phyloP scores from a whole-genome alignment of 1,284 basidiomycete species.

The Fomitiporia mediterranea region DNA sequence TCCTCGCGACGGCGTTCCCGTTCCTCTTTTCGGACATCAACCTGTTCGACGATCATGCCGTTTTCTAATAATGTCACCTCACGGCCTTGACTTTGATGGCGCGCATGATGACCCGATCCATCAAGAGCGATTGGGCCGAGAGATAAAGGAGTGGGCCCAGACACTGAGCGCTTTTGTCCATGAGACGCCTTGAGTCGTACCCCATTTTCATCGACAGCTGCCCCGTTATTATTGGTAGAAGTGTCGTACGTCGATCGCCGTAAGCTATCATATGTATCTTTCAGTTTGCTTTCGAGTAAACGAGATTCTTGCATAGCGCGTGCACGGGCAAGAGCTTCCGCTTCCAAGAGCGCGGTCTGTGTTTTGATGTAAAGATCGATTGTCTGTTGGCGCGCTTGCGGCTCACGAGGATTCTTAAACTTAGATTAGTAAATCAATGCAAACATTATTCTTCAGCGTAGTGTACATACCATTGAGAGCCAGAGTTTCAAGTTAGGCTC shows the following conservation, averaged over 20 bases:
- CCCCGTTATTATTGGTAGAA: conserved; percentile 37
- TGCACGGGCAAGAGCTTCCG: conserved; percentile 68
- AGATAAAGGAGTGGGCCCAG: conserved; percentile 35
- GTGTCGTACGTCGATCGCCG: conserved; percentile 72
- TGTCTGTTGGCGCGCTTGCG: conserved; percentile 69
- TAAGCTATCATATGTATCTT: conserved; percentile 72
- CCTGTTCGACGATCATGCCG: conserved; percentile 81
- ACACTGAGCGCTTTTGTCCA: conserved; percentile 52
- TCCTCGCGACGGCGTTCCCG: conserved; percentile 66
- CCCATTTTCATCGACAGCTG: conserved; percentile 10
- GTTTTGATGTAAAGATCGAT: conserved; percentile 66
- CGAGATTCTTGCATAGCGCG: conserved; percentile 73
- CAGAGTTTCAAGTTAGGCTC: conserved; percentile 84
- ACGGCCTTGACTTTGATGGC: conserved; percentile 32
- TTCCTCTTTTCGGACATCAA: conserved; percentile 78
- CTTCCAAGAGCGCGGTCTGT: conserved; percentile 67
- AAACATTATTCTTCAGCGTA: too few relatives aligned
- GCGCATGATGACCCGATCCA: not conserved
- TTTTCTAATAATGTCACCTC: conserved; percentile 79
- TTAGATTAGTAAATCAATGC: not conserved
- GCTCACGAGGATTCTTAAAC: conserved; percentile 74
- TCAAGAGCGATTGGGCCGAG: conserved; percentile 14
- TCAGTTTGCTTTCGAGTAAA: conserved; percentile 66
- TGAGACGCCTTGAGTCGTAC: conserved; percentile 10
- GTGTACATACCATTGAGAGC: conserved; percentile 69